Conservation (phyloP, 176 grass and related monocot species). For the Pharus latifolius region DNA sequence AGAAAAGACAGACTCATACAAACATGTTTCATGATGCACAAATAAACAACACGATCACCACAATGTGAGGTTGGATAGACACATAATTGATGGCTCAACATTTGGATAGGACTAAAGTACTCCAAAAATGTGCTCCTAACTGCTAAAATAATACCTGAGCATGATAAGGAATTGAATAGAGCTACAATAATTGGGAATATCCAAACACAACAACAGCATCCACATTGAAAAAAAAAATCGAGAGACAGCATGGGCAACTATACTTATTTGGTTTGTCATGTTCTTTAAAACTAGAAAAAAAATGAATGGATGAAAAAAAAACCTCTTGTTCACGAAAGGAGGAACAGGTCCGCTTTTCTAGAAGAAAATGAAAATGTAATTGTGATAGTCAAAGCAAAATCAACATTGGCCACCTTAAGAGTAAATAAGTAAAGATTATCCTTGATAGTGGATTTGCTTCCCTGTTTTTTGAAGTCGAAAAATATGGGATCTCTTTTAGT, state of each 20-base stretch:
- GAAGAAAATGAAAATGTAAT: no score
- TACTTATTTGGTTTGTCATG: conserved; percentile 14
- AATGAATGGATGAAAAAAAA: background rate
- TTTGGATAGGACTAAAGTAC: conserved; percentile 14
- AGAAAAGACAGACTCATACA: background rate
- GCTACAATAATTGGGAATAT: conserved; percentile 15
- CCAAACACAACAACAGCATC: conserved; percentile 19
- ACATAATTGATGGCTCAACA: conserved; percentile 16
- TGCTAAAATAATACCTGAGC: conserved; percentile 7
- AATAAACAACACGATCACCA: background rate
- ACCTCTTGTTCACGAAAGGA: background rate
- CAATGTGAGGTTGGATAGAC: background rate
- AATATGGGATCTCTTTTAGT: no score
- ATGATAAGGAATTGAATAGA: conserved; percentile 16
- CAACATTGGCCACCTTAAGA: conserved; percentile 11
- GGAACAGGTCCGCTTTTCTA: conserved; percentile 14
- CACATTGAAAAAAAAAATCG: background rate
- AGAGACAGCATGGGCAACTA: conserved; percentile 14
- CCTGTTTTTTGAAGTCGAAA: no score
- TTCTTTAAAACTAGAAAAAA: background rate
- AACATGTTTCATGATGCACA: conserved; percentile 16
- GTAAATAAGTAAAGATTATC: background rate
- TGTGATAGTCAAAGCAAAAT: conserved; percentile 21
- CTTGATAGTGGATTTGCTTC: no score
- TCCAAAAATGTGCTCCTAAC: conserved; percentile 28